A percentile compares a stretch with the other conserved stretches of the same genome.
These are phyloP conservation scores for Xylariaceae sp. DNA, from an alignment of 2,329 filamentous ascomycete species.

Conservation along the genomic window DNA sequence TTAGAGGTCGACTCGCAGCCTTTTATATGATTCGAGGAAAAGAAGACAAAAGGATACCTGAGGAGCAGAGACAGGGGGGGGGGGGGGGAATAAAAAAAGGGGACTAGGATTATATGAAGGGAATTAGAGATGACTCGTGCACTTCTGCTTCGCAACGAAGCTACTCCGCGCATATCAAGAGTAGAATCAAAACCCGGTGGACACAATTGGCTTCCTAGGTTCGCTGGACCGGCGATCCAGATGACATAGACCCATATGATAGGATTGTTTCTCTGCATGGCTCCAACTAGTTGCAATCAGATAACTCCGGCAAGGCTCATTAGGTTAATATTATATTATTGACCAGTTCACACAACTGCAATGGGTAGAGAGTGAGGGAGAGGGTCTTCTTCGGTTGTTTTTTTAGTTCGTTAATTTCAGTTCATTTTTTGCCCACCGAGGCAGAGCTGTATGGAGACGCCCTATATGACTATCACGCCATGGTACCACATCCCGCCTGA, in stretches of 20 bases:
- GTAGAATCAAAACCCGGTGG: background rate
- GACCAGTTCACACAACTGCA: constrained; percentile 12
- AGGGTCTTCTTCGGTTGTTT: constrained; percentile 8
- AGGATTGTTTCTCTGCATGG: background rate
- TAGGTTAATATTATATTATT: constrained; percentile 2
- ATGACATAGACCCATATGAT: background rate
- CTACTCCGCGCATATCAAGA: background rate
- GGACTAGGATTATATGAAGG: background rate
- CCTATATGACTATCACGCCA: constrained; percentile 41
- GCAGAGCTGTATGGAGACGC: constrained; percentile 37
- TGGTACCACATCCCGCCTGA: constrained; percentile 38
- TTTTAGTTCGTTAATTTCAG: constrained; percentile 30
- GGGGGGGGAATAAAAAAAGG: background rate
- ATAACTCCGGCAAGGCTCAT: constrained; percentile 4
- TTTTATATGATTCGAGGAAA: constrained; percentile 12
- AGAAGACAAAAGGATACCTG: background rate
- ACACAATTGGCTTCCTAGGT: background rate
- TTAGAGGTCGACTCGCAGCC: constrained; percentile 33
- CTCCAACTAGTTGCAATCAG: constrained; percentile 1
- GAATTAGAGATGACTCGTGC: background rate
- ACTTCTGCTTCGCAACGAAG: background rate
- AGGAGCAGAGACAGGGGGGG: background rate
- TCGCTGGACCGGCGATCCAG: background rate
- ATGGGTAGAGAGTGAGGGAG: constrained; percentile 5
- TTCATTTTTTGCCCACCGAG: constrained; percentile 32